Conservation (phyloP, 2,329 filamentous ascomycete genomes). For the Trichoderma lentiforme region DNA sequence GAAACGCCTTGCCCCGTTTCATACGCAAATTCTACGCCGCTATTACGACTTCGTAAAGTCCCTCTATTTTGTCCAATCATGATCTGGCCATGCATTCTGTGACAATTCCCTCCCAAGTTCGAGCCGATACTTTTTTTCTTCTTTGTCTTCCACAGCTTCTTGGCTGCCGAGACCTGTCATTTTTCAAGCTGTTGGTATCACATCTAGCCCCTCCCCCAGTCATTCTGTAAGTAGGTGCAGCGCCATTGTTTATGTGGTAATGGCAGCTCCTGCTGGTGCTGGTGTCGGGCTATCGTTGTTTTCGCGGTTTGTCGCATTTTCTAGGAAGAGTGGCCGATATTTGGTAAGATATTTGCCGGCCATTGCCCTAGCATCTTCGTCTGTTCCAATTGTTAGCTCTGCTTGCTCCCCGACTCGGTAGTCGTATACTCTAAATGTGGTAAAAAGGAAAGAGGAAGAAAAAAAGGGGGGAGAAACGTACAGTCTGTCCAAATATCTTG, state of each 20-base stretch:
- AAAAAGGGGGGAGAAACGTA: slow-evolving; percentile 38
- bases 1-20: slow-evolving; percentile 15
- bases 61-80: slow-evolving; percentile 6
- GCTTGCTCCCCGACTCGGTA: not conserved
- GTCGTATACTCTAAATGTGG: not conserved
- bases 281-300: slow-evolving; percentile 23
- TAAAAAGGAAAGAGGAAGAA: not conserved
- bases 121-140: not conserved
- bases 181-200: not conserved
- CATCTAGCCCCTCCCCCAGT: not conserved
- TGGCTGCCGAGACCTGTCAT: not conserved
- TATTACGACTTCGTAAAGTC: not conserved
- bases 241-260: slow-evolving; percentile 28
- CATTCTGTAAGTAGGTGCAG: not conserved
- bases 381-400: slow-evolving; percentile 32
- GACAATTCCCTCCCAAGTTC: not conserved
- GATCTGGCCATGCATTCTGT: not conserved
- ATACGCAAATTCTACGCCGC: slow-evolving; percentile 10
- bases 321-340: slow-evolving; percentile 54
- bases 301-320: slow-evolving; percentile 29
- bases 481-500: slow-evolving; percentile 66
- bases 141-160: not conserved
- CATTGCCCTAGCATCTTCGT: slow-evolving; percentile 61
- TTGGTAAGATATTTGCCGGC: slow-evolving; percentile 61
- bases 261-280: slow-evolving; percentile 27